These are phyloP conservation scores for Exophiala spinifera DNA, from an alignment of 2,329 filamentous ascomycete genomes.

Conservation along the genomic window DNA sequence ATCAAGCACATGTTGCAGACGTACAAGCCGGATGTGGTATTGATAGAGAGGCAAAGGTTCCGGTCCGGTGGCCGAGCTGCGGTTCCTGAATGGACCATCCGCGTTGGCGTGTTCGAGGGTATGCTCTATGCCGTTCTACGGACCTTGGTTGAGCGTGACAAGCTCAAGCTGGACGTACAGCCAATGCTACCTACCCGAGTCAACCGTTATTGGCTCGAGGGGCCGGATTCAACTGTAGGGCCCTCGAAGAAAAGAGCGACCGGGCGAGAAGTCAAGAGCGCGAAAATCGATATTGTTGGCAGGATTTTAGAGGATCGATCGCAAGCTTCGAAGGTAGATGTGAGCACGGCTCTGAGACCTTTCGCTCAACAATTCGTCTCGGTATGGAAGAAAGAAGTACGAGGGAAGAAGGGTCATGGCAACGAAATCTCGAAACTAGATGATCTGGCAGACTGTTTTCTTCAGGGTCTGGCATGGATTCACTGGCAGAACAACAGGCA, in stretches of 20 bases:
- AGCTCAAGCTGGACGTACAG: slow-evolving; percentile 46
- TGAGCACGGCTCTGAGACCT: slow-evolving; percentile 5
- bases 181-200: slow-evolving; percentile 56
- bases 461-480: slow-evolving; percentile 75
- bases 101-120: slow-evolving; percentile 76
- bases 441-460: slow-evolving; percentile 74
- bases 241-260: slow-evolving; percentile 25
- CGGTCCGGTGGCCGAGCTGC: slow-evolving; percentile 62
- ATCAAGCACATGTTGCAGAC: slow-evolving; percentile 48
- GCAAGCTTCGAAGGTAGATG: slow-evolving; percentile 3
- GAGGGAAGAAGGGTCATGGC: not conserved
- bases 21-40: slow-evolving; percentile 62
- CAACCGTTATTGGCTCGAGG: slow-evolving; percentile 53
- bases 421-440: slow-evolving; percentile 61
- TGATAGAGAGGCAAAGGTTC: slow-evolving; percentile 66
- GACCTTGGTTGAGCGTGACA: slow-evolving; percentile 49
- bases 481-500: slow-evolving; percentile 58
- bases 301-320: slow-evolving; percentile 9
- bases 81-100: slow-evolving; percentile 77
- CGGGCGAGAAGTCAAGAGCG: slow-evolving; percentile 40
- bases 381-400: slow-evolving; percentile 10
- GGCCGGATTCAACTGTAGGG: slow-evolving; percentile 10
- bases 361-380: slow-evolving; percentile 14
- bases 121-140: slow-evolving; percentile 72
- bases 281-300: slow-evolving; percentile 55